Evolutionary conservation across 306 rosid species (phyloP).

Genomic region (Glycine latifolia): DNA sequence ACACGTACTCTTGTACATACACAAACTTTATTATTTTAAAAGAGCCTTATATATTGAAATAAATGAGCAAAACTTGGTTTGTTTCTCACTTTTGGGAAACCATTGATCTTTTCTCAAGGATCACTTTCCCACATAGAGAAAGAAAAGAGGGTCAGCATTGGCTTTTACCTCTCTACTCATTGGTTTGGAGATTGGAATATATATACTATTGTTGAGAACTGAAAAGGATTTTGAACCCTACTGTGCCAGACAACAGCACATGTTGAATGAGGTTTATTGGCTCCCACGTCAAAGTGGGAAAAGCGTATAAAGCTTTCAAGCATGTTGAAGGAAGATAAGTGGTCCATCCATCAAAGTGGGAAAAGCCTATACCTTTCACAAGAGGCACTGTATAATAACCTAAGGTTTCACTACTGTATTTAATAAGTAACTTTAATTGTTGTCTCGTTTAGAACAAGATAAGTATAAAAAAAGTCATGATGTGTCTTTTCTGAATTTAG

Average conservation of each 20-base stretch:
- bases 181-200: constrained; percentile 21
- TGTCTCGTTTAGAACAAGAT: neutral
- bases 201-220: constrained; percentile 5
- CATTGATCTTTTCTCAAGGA: neutral
- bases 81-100: neutral
- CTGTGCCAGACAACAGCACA: constrained; percentile 38
- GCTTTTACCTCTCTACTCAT: constrained; percentile 8
- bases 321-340: constrained; percentile 24
- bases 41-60: neutral
- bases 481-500: neutral
- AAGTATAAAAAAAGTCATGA: neutral
- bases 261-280: constrained; percentile 37
- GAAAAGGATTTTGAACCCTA: neutral
- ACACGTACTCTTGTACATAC: neutral
- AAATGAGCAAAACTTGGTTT: neutral
- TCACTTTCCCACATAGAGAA: constrained; percentile 1
- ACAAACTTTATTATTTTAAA: neutral
- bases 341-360: constrained; percentile 40
- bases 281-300: constrained; percentile 33
- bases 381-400: neutral
- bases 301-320: constrained; percentile 12
- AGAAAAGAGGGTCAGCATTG: neutral
- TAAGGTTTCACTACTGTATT: neutral
- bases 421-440: neutral
- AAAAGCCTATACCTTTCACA: constrained; percentile 28